Evolutionary conservation across 2,329 filamentous ascomycete species (phyloP).

Genomic region (Trichoderma sp.): DNA sequence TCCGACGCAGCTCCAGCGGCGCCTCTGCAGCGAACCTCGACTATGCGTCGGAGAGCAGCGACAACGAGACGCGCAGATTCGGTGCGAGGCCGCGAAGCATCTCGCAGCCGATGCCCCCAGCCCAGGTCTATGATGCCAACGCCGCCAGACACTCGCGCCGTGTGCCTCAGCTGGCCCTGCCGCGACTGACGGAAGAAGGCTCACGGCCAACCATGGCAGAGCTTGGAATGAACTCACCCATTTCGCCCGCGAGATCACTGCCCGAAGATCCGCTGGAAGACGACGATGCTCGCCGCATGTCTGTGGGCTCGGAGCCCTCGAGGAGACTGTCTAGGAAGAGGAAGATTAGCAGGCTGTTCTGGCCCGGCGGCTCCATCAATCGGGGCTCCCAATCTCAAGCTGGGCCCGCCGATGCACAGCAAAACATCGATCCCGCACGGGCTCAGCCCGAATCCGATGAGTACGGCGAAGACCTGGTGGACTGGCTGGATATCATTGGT

Average conservation of each 20-base stretch:
- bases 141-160: slow-evolving; percentile 32
- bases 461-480: slow-evolving; percentile 40
- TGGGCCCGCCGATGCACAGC: background rate
- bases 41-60: background rate
- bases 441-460: slow-evolving; percentile 29
- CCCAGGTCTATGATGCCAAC: slow-evolving; percentile 21
- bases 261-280: slow-evolving; percentile 24
- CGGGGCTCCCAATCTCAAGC: slow-evolving; percentile 15
- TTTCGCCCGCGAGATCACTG: slow-evolving; percentile 31
- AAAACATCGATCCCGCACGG: background rate
- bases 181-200: slow-evolving; percentile 42
- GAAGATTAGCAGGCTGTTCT: slow-evolving; percentile 30
- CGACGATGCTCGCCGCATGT: background rate
- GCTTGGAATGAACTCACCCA: slow-evolving; percentile 28
- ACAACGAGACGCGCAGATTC: background rate
- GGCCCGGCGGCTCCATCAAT: slow-evolving; percentile 27
- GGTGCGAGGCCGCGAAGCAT: slow-evolving; percentile 35
- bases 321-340: slow-evolving; percentile 24
- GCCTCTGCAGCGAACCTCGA: background rate
- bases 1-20: slow-evolving; percentile 23
- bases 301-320: slow-evolving; percentile 13
- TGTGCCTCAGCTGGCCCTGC: slow-evolving; percentile 36
- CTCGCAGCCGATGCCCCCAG: slow-evolving; percentile 34
- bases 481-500: slow-evolving; percentile 43
- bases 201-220: slow-evolving; percentile 37